Base-by-base conservation (phyloP, 2,329 filamentous ascomycete species). In the Ophiocordyceps unilateralis region DNA sequence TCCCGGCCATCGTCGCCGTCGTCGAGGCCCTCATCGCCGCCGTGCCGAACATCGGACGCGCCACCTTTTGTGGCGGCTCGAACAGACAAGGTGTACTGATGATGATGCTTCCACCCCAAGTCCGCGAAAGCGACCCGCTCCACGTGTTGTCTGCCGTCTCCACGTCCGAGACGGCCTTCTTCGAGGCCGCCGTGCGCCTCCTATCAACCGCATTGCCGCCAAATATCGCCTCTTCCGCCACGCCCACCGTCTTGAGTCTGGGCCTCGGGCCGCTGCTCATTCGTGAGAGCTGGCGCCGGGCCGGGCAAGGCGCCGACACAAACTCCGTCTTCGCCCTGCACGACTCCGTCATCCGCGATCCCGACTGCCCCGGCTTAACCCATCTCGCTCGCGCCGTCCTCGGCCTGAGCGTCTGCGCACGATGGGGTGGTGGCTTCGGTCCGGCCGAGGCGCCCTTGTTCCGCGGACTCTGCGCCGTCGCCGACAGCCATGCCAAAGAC, bases 51-150 rank as follows among this genome's bases (percentile, higher is more conserved):
- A 80, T 93, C 50, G 74, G 76, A 38, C 70, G 74, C 21, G 83
- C 88, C 3, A 81, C 80, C 1, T 95, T 94, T 60, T 93, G 86
- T 55, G 81, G 85, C 51, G 85, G 88, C 19, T 88, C 87, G 8
- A 88, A 94, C 47, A 70, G 87, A 36, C 87, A 94, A 60, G 88
- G 88, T 0, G 78, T 78, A 38, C 64, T 94, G 34, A 86, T 85
- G 62, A 76, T 83, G 60, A 78, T 70, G 47, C 69, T 94, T 11
- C 67, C 76, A 0, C 50, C 59, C 0, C 56, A 67, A 0, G 59
- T 81, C 15, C 74, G 82, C 43, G 72, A 76, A 41, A 69, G 74
- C 49, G 69, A 81, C 51, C 85, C 87, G 0, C 63, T 93, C 2
- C 51, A 58, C 8, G 55, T 69, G 6, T 48, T 58, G 15, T 55